phyloP scores from a whole-genome alignment of 2,329 filamentous ascomycete species.

The Aspergillus japonicus region DNA sequence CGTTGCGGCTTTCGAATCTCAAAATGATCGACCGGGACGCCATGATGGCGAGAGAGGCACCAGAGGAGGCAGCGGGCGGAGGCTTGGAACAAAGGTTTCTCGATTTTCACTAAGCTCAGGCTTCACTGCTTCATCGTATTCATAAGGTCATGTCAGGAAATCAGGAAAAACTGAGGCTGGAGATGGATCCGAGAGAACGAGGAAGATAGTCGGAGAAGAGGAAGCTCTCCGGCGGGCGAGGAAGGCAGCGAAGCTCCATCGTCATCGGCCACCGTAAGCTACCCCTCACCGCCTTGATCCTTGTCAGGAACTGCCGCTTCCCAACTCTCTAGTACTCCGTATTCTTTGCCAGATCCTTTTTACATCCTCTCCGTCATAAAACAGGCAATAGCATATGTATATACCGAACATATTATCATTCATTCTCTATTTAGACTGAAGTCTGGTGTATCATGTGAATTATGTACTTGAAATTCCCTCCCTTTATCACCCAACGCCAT shows the following conservation, averaged over 20 bases:
- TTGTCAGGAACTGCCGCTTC: neutral
- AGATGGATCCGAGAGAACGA: neutral
- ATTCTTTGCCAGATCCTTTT: too few relatives aligned
- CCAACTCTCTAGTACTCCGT: neutral
- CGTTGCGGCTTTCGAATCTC: constrained; percentile 85
- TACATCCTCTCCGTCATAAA: too few relatives aligned
- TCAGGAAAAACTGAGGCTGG: neutral
- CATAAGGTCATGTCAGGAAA: constrained; percentile 5
- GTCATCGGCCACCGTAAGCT: constrained; percentile 19
- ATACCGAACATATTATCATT: constrained; percentile 3
- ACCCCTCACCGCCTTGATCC: constrained; percentile 5
- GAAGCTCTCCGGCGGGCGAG: constrained; percentile 8
- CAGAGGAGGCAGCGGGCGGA: neutral
- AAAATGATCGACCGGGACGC: constrained; percentile 66
- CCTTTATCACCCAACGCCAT: constrained; percentile 12
- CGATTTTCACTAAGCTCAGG: neutral
- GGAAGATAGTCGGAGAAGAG: neutral
- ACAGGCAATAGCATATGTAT: neutral
- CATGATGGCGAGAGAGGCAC: constrained; percentile 27
- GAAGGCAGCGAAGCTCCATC: constrained; percentile 25
- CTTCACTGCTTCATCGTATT: constrained; percentile 1
- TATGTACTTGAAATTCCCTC: constrained; percentile 2
- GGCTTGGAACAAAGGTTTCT: neutral
- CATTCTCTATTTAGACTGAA: constrained; percentile 6
- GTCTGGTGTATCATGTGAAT: neutral